Base-by-base conservation (phyloP, 495 filamentous ascomycete genomes). In the Gamarada debralockiae region DNA sequence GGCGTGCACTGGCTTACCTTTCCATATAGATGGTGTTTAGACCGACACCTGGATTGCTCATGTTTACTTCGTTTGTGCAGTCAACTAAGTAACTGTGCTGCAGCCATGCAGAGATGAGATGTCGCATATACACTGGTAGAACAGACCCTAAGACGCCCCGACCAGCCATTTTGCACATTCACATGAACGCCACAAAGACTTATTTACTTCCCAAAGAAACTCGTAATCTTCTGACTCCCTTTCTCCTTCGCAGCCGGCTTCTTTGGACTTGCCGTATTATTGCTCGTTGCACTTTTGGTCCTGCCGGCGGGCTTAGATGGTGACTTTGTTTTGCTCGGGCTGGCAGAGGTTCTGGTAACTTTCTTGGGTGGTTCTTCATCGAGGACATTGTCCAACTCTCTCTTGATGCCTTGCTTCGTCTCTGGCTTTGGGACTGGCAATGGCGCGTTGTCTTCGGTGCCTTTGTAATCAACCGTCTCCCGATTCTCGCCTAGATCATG, bases 171-270 rank as follows among this genome's bases (percentile, higher is more conserved):
- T n/a, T n/a, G n/a, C n/a, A n/a, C n/a, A n/a, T n/a, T n/a, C n/a
- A n/a, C n/a, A n/a, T n/a, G n/a, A n/a, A n/a, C n/a, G n/a, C n/a
- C n/a, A n/a, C n/a, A n/a, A n/a, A 42, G 1, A 37, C 15, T 21
- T 22, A 3, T 48, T 70, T 63, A 77, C 58, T 84, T 89, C 14
- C 72, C 79, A 69, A 95, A 93, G 65, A 95, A 96, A 48, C 77
- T 89, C 0, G 90, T 96, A 52, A 96, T 96, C 69, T 83, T 86
- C 66, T 86, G 84, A 46, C 79, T 88, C 9, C 86, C 83, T 43
- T 77, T 75, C 2, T 67, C 65, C 39, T 55, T 58, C 12, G 25
- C 42, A 46, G 61, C 65, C n/a, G 65, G 45, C 58, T 87, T 83
- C 34, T 62, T 55, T 27, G 65, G 66, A 59, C 72, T 66, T 53